Conservation (phyloP, 768 basidiomycete genomes). For the Leccinellum albellum region DNA sequence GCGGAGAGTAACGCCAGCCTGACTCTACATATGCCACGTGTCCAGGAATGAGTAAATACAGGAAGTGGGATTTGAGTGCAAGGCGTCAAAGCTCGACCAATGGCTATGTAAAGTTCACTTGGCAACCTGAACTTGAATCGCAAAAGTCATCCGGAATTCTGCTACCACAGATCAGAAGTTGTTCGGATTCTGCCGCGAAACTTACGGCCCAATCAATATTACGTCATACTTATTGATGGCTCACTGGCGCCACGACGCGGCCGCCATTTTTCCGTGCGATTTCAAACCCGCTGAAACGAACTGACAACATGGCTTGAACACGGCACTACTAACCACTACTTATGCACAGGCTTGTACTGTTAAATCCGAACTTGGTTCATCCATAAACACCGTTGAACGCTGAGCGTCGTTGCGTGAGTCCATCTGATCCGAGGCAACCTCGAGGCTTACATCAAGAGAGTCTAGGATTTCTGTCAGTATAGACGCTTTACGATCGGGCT, state of each 20-base stretch:
- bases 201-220: neutral
- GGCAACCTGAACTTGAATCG: too few species aligned
- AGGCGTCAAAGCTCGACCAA: too few species aligned
- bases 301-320: neutral
- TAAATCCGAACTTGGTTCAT: neutral
- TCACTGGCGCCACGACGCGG: too few species aligned
- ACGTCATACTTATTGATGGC: neutral
- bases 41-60: too few species aligned
- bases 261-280: neutral
- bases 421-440: neutral
- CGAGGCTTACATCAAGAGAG: neutral
- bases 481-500: neutral
- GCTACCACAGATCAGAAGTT: too few species aligned
- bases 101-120: too few species aligned
- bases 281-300: neutral
- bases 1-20: too few species aligned
- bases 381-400: neutral
- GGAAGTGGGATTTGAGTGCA: too few species aligned
- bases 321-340: neutral
- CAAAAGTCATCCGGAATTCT: too few species aligned
- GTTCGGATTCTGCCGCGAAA: neutral
- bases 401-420: neutral
- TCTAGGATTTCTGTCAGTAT: neutral
- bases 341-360: neutral
- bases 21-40: too few species aligned